Evolutionary conservation across 805 yeast species (phyloP).

Genomic region (Barnettozyma sp.): DNA sequence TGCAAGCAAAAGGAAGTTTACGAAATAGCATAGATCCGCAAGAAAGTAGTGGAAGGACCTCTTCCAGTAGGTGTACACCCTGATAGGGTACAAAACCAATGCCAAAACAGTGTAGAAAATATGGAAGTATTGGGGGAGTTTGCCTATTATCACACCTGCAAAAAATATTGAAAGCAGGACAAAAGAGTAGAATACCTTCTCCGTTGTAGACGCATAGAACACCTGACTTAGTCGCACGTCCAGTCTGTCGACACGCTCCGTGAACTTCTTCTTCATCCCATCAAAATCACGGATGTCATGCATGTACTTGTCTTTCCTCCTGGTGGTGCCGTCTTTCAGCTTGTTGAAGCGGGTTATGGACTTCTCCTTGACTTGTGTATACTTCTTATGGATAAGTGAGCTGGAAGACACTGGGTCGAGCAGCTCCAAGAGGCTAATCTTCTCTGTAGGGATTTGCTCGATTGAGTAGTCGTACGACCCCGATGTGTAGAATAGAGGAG

Average conservation of each 20-base stretch:
- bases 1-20: constrained; percentile 58
- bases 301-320: constrained; percentile 15
- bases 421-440: constrained; percentile 23
- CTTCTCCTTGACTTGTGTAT: constrained; percentile 22
- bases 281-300: constrained; percentile 22
- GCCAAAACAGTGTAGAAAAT: constrained; percentile 60
- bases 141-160: constrained; percentile 73
- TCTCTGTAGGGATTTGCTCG: constrained; percentile 22
- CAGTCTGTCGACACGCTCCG: constrained; percentile 30
- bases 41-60: constrained; percentile 75
- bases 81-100: constrained; percentile 66
- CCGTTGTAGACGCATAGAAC: constrained; percentile 45
- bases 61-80: constrained; percentile 78
- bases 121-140: constrained; percentile 71
- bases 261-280: constrained; percentile 20
- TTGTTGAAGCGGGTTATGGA: constrained; percentile 17
- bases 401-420: constrained; percentile 26
- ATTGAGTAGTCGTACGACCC: constrained; percentile 14
- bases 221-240: constrained; percentile 32
- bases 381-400: constrained; percentile 20
- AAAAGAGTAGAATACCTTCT: constrained; percentile 74
- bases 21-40: constrained; percentile 92
- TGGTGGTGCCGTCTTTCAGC: constrained; percentile 18
- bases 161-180: constrained; percentile 62
- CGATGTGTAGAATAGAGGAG: constrained; percentile 22